Evolutionary conservation across 2,329 filamentous ascomycete species (phyloP), one percentile per base, ranked within the genome.

Genomic region (Trichoderma koningiopsis): DNA sequence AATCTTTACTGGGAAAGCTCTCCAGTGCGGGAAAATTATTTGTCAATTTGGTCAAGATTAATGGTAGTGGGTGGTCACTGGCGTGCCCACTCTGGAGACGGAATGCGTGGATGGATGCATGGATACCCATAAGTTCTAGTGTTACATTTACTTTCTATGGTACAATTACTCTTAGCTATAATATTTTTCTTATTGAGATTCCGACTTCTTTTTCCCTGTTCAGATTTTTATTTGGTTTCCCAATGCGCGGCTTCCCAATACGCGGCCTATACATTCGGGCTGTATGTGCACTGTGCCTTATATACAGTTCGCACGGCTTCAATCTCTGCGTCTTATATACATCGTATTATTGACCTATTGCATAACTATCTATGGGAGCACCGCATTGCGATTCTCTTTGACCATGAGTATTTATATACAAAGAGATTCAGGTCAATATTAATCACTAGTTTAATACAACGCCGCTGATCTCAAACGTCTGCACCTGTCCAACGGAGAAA

Each of bases 391-490:
- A 8, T 19, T 8, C 6, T 43, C 5, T n/a, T 43, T 43, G 16
- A 40, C 14, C 14, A 19, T 5, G 1, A 40, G 19, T 40, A 4
- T 5, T 19, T 19, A 7, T 40, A 43, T 3, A 19, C 16, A 7
- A 43, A 5, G 2, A 43, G 16, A n/a, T 43, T 29, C 27, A 29
- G 19, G 4, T 27, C 14, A 27, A 5, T 19, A n/a, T 6, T 3
- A 11, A 19, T 13, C 35, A 14, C 35, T 22, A 65, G 22, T 56
- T 56, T 11, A 65, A 22, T 24, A 65, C 62, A 14, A 65, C 62
- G 8, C 62, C 62, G 19, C 62, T 65, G 3, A 65, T 31, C 49
- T 65, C 62, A 57, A 65, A 65, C 22, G 62, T 65, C 62, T 65
- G 62, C 35, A 65, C 62, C 7, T 65, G 62, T 1, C 62, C 62